Evolutionary conservation across 140 eudicot genomes (phyloP).

Genomic region (Oenanthe javanica): DNA sequence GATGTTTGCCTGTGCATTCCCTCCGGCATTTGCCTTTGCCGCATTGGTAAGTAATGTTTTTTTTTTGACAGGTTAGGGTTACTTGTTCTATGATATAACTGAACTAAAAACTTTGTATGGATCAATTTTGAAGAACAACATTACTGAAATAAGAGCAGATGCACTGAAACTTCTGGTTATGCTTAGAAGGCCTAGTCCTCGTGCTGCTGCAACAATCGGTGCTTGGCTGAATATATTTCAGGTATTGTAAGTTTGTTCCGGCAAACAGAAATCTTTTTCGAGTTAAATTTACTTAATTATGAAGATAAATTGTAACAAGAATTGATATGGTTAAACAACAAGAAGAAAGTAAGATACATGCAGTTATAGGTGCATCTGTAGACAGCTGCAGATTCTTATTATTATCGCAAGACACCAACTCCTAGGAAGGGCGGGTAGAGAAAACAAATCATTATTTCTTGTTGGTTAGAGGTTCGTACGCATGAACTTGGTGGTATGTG

Average conservation of each 20-base stretch:
- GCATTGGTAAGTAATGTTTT: slow-evolving; percentile 45
- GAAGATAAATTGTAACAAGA: not conserved
- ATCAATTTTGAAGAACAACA: slow-evolving; percentile 48
- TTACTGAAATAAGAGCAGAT: slow-evolving; percentile 88
- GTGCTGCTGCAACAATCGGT: slow-evolving; percentile 75
- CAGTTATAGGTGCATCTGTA: not conserved
- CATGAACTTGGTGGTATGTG: not conserved
- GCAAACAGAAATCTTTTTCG: not conserved
- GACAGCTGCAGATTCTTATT: not conserved
- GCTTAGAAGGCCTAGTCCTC: slow-evolving; percentile 82
- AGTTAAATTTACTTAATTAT: not conserved
- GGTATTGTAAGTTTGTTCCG: slow-evolving; percentile 24
- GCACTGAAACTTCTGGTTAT: slow-evolving; percentile 85
- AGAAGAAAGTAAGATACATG: not conserved
- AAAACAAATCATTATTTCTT: not conserved
- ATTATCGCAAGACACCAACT: not conserved
- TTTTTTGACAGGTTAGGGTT: not conserved
- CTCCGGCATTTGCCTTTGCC: slow-evolving; percentile 87
- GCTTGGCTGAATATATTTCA: slow-evolving; percentile 97
- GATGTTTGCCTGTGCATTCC: slow-evolving; percentile 99
- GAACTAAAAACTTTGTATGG: slow-evolving; percentile 1
- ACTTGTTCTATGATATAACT: slow-evolving; percentile 8
- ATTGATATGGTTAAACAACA: not conserved
- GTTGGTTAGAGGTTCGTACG: not conserved
- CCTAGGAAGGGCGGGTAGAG: not conserved